Evolutionary conservation across 2,329 filamentous ascomycete species (phyloP).

Genomic region (Curvularia sp.): DNA sequence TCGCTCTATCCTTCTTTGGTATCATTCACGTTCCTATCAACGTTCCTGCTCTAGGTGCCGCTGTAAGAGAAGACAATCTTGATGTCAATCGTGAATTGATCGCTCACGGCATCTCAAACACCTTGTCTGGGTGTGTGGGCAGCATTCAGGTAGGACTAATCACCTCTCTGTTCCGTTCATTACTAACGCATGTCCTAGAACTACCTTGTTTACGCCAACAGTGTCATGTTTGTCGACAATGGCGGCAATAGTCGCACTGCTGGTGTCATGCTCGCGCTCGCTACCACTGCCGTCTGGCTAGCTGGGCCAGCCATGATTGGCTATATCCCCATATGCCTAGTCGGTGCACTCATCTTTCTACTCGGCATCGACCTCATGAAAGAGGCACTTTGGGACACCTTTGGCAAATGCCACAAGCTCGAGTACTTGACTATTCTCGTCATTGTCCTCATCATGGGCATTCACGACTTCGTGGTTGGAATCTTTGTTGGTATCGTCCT

Average conservation of each 20-base stretch:
- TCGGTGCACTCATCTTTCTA: conserved; percentile 92
- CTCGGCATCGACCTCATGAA: conserved; percentile 90
- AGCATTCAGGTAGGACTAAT: conserved; percentile 70
- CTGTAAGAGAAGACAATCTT: conserved; percentile 89
- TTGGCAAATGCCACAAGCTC: conserved; percentile 82
- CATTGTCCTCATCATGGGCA: conserved; percentile 94
- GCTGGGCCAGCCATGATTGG: conserved; percentile 88
- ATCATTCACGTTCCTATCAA: conserved; percentile 98
- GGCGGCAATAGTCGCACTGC: conserved; percentile 87
- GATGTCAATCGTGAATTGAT: conserved; percentile 90
- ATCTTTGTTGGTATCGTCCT: conserved; percentile 91
- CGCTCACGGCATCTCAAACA: conserved; percentile 91
- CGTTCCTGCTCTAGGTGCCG: conserved; percentile 89
- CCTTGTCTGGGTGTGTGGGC: conserved; percentile 81
- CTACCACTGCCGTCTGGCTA: conserved; percentile 82
- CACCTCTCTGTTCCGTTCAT: accelerated
- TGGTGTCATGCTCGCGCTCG: conserved; percentile 80
- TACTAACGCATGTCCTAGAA: conserved; percentile 64
- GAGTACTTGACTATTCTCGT: conserved; percentile 89
- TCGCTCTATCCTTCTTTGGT: conserved; percentile 96
- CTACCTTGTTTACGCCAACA: conserved; percentile 97
- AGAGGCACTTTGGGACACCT: conserved; percentile 87
- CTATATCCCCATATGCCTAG: conserved; percentile 95
- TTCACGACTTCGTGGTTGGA: conserved; percentile 94
- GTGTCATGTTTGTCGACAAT: conserved; percentile 92